Base-by-base conservation (phyloP, 768 basidiomycete species). In the Termitomyces sp. region DNA sequence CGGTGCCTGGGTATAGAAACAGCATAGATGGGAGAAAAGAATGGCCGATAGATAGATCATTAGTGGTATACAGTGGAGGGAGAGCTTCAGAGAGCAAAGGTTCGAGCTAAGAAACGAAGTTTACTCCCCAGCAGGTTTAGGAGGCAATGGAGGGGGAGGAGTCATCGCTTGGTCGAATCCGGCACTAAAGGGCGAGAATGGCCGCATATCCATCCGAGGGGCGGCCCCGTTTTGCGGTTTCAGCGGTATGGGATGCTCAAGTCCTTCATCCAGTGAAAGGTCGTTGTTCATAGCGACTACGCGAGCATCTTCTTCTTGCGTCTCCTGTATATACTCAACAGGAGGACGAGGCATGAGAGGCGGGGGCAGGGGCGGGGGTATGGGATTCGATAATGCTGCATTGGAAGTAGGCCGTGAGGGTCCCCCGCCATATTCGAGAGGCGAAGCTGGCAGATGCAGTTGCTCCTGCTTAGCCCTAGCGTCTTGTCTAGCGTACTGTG, bases 331-430 rank as follows among this genome's bases (percentile, higher is more conserved):
- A 66, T 92, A 92, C 54, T 88, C 85, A 6, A 68, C 82, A 9
- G 90, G 91, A 1, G 90, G 91, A 50, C 85, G 83, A 2, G 90
- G 91, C 75, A 80, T 73, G 59, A 92, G 72, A 8, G 90, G 89
- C 1, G 89, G 89, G 0, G 88, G 90, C 0, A 79, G 69, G 0
- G 75, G 73, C 4, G 72, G 59, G 9, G 64, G 6, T 37, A 37
- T 61, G 51, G 61, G 37, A 27, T 48, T 55, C 11, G 55, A 3
- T n/a, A 42, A 57, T 34, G 59, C 56, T 0, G 58, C 43, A 52
- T 54, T 57, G 52, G 61, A 60, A 37, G 61, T 59, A 54, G 47
- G 63, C 53, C 52, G 48, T 28, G 54, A 56, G 42, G 67, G 57
- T 23, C 59, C 57, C 53, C 67, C 62, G 10, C 68, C 74, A 47